Conservation (phyloP, 2,329 filamentous ascomycete genomes). For the Phialemoniopsis sp. region DNA sequence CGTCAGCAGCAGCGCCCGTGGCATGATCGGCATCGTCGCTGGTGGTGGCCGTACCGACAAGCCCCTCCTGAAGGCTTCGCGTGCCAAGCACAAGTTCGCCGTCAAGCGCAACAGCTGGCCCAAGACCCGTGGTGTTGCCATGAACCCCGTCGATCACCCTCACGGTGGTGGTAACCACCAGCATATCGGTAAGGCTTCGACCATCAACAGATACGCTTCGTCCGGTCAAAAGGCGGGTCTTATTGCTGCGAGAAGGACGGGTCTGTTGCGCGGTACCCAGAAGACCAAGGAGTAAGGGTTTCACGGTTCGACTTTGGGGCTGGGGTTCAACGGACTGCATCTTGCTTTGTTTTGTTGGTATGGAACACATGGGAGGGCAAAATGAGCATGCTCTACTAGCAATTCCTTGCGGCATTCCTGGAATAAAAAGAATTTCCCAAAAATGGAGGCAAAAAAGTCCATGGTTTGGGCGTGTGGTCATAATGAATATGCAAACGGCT, state of each 20-base stretch:
- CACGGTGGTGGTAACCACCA: conserved; percentile 99
- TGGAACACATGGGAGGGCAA: not conserved
- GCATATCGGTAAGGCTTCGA: conserved; percentile 99
- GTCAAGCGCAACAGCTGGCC: conserved; percentile 99
- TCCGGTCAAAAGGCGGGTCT: conserved; percentile 99
- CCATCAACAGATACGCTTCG: conserved; percentile 95
- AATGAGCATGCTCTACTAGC: not conserved
- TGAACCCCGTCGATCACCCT: conserved; percentile 99
- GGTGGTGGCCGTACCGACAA: conserved; percentile 99
- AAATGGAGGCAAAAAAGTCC: too few species aligned
- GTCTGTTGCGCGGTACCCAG: conserved; percentile 99
- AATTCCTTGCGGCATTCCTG: not conserved
- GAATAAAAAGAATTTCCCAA: not conserved
- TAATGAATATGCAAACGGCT: too few species aligned
- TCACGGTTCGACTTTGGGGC: conserved; percentile 55
- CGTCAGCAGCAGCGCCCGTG: conserved; percentile 83
- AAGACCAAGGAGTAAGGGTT: conserved; percentile 93
- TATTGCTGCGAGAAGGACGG: conserved; percentile 98
- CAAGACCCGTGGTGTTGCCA: conserved; percentile 99
- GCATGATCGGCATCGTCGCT: conserved; percentile 99
- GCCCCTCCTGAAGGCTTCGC: conserved; percentile 98
- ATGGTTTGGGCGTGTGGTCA: too few species aligned
- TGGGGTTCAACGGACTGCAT: conserved; percentile 65
- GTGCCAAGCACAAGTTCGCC: conserved; percentile 99
- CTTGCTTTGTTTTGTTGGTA: conserved; percentile 36